Percentiles rank a stretch among this genome's conserved stretches.
These are phyloP conservation scores for Plasmodium sp. DNA, from an alignment of 169 alveolate genomes.

Conservation along the genomic window DNA sequence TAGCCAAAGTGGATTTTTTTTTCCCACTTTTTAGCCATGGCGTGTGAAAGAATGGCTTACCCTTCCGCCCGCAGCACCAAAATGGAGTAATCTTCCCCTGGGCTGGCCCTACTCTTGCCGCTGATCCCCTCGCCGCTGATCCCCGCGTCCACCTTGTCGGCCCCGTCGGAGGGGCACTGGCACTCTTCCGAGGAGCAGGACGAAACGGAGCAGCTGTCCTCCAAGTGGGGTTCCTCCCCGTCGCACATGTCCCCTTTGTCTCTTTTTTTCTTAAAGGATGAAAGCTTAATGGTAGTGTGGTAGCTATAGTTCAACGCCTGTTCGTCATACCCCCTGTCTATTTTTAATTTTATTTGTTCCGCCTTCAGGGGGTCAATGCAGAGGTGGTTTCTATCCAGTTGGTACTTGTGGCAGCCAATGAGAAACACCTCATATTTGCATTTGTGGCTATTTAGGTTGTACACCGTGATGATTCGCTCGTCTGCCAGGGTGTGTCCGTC, in stretches of 20 bases:
- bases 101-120: neutral
- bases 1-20: neutral
- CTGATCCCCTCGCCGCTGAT: neutral
- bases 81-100: constrained; percentile 19
- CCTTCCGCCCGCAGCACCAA: constrained; percentile 7
- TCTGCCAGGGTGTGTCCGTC: neutral
- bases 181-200: neutral
- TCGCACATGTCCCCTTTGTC: neutral
- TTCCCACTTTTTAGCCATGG: neutral
- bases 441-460: constrained; percentile 39
- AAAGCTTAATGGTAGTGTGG: constrained; percentile 1
- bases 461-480: constrained; percentile 48
- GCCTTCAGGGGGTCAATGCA: constrained; percentile 21
- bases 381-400: constrained; percentile 12
- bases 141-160: constrained; percentile 2
- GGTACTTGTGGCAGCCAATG: constrained; percentile 44
- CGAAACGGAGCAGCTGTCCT: neutral
- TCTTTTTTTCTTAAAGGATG: constrained; percentile 6
- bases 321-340: constrained; percentile 37
- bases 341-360: constrained; percentile 50
- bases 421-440: constrained; percentile 45
- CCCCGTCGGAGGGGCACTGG: neutral
- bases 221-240: neutral
- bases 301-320: neutral
- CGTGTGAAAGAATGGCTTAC: neutral